Base-by-base conservation (phyloP, 257 asterid genomes). In the Perilla frutescens region DNA sequence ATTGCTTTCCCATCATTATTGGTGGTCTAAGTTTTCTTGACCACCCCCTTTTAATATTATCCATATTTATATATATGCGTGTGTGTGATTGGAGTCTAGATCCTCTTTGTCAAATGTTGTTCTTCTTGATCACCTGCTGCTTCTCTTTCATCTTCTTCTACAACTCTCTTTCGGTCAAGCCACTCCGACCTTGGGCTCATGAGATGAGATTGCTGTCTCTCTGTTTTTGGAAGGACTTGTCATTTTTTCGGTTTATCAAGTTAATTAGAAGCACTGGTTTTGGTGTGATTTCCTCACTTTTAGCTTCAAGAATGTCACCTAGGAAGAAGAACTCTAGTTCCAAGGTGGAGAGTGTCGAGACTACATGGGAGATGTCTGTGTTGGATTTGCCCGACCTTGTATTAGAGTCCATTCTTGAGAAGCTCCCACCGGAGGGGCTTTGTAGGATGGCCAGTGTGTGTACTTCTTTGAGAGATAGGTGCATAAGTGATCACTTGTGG, bases 331-430 rank as follows among this genome's bases (percentile, higher is more conserved):
- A 44, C 49, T 58, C 63, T 10, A 60, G 53, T 40, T 62, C 77
- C 54, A 83, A 80, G 73, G 86, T 66, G 5, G 87, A 82, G 54
- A 79, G 40, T 26, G 49, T 62, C 14, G 89, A 85, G 58, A 31
- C 14, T 62, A 41, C 43, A 8, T 62, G 82, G 5, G 86, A 77
- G 6, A 75, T 83, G 83, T 83, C 86, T 39, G 58, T 92, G 9
- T 40, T 92, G 70, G 97, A 90, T 70, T 86, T 92, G 83, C 98
- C 98, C 63, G 98, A 92, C 80, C 88, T 92, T 40, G 98, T 82
- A 2, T 47, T 90, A 50, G 98, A 90, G 65, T 73, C 88, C 82
- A 90, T 93, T 78, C 95, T 93, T 55, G 97, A 93, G 80, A 90
- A 83, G 82, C 87, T 93, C 14, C 91, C 92, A 15, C 96, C 97